Evolutionary conservation across 2,329 filamentous ascomycete species (phyloP).

Genomic region (Colletotrichum chrysophilum): DNA sequence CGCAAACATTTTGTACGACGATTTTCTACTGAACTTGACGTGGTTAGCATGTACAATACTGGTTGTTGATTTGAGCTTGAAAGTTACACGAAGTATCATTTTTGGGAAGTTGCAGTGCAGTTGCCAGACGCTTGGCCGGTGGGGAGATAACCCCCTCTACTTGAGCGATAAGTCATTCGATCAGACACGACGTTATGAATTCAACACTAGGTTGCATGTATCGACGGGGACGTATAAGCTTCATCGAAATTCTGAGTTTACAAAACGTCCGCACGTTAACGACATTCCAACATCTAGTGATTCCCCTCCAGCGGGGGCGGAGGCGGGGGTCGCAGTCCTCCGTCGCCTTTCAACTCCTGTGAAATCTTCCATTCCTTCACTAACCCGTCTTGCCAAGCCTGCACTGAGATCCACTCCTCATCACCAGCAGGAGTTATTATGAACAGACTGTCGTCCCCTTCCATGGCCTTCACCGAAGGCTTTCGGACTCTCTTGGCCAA

Average conservation of each 20-base stretch:
- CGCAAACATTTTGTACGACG: not conserved
- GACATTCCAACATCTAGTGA: not conserved
- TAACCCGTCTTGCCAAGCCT: not conserved
- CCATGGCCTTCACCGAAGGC: not conserved
- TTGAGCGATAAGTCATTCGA: not conserved
- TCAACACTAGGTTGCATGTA: not conserved
- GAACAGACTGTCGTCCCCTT: not conserved
- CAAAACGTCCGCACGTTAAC: fast-evolving
- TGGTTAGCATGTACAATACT: fast-evolving
- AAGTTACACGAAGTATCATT: not conserved
- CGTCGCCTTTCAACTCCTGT: not conserved
- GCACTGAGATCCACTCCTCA: not conserved
- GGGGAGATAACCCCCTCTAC: fast-evolving
- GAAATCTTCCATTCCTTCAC: not conserved
- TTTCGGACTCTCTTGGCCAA: not conserved
- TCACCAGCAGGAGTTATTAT: not conserved
- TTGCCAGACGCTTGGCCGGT: fast-evolving
- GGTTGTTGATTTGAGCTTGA: not conserved
- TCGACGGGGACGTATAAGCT: fast-evolving
- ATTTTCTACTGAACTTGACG: not conserved
- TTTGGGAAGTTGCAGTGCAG: not conserved
- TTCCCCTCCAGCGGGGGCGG: not conserved
- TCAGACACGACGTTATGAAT: not conserved
- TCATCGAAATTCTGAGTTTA: fast-evolving
- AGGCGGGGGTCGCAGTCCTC: not conserved